phyloP scores from a whole-genome alignment of 163 green algal genomes.

The Chlamydomonas reinhardtii region DNA sequence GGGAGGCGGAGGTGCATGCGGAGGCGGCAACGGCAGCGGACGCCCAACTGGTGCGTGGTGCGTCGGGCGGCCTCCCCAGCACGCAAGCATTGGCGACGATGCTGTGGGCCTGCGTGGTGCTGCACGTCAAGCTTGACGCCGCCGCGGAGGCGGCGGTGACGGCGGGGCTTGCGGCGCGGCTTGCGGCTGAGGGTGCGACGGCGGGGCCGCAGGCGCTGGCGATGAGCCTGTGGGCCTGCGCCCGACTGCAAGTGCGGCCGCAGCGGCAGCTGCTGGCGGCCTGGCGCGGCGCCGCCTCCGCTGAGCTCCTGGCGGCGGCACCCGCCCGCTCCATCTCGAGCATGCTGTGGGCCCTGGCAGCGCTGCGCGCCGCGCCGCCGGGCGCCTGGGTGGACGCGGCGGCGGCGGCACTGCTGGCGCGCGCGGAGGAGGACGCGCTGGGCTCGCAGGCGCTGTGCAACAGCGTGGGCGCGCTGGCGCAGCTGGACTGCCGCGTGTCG shows the following conservation, averaged over 20 bases:
- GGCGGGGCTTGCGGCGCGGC: background rate
- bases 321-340: background rate
- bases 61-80: background rate
- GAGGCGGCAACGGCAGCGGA: background rate
- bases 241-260: conserved; percentile 5
- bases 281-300: conserved; percentile 8
- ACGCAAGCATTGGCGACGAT: background rate
- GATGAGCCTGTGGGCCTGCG: conserved; percentile 25
- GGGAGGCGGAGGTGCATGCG: background rate
- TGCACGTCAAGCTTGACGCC: background rate
- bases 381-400: conserved; percentile 14
- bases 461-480: conserved; percentile 31
- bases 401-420: conserved; percentile 48
- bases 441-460: conserved; percentile 31
- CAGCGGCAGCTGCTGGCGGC: background rate
- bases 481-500: conserved; percentile 16
- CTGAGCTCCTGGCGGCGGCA: background rate
- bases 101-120: conserved; percentile 31
- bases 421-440: conserved; percentile 6
- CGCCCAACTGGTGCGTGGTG: background rate
- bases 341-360: conserved; percentile 44
- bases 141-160: background rate
- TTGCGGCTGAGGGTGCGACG: background rate
- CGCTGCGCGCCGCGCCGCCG: conserved; percentile 16
- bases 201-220: background rate